These are phyloP conservation scores for Coniosporium apollinis DNA, from an alignment of 495 filamentous ascomycete species.

Conservation along the genomic window DNA sequence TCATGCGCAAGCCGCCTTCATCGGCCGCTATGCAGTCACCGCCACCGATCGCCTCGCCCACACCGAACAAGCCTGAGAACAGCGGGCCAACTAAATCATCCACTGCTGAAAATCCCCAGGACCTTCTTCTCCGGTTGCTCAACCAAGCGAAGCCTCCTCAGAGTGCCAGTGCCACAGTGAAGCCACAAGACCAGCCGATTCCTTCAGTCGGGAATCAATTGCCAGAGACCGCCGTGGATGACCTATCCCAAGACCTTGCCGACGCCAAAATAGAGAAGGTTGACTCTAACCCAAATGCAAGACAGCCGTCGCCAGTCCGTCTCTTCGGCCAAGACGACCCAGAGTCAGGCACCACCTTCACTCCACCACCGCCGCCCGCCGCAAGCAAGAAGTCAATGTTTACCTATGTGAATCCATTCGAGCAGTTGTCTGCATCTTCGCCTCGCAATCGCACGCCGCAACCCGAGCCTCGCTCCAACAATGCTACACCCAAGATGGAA, in stretches of 20 bases:
- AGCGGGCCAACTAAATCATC: slow-evolving; percentile 6
- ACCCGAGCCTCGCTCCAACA: slow-evolving; percentile 7
- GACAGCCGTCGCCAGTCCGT: slow-evolving; percentile 21
- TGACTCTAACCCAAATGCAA: slow-evolving; percentile 4
- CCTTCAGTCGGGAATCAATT: slow-evolving; percentile 1
- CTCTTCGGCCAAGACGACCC: slow-evolving; percentile 24
- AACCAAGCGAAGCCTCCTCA: slow-evolving; percentile 36
- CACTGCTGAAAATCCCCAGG: slow-evolving; percentile 38
- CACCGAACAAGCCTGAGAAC: slow-evolving; percentile 12
- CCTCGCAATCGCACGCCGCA: slow-evolving; percentile 39
- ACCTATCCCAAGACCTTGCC: slow-evolving; percentile 10
- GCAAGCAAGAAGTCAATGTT: slow-evolving; percentile 32
- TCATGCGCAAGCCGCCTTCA: slow-evolving; percentile 26
- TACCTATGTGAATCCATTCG: slow-evolving; percentile 67
- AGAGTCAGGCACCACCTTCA: slow-evolving; percentile 14
- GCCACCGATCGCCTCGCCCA: slow-evolving; percentile 10
- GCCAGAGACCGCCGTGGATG: slow-evolving; percentile 14
- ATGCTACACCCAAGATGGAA: slow-evolving; percentile 17
- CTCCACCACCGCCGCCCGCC: slow-evolving; percentile 26
- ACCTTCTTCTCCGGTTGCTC: slow-evolving; percentile 48
- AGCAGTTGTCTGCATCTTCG: slow-evolving; percentile 50
- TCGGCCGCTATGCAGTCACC: slow-evolving; percentile 19
- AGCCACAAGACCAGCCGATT: background rate
- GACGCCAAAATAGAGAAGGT: slow-evolving; percentile 12
- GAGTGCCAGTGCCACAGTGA: slow-evolving; percentile 1